Conservation (phyloP, 2,329 filamentous ascomycete genomes). For the Fusarium sp. region DNA sequence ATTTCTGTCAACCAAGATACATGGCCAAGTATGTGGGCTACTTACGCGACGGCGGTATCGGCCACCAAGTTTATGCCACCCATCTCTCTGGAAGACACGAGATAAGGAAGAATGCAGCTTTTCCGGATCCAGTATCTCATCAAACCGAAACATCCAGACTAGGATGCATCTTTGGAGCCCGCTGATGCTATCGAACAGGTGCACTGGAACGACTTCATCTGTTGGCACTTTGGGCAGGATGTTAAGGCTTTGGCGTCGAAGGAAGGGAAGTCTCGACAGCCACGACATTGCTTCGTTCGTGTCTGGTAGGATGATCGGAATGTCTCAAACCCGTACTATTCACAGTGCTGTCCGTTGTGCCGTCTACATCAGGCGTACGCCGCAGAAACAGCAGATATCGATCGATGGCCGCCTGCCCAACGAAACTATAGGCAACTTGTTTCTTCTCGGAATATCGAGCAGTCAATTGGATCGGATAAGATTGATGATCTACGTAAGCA, state of each 20-base stretch:
- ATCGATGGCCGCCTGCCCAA: too few species aligned
- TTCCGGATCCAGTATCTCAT: constrained; percentile 13
- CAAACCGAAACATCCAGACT: constrained; percentile 27
- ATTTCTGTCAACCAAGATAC: not conserved
- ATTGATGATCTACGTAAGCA: not conserved
- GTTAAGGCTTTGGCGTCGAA: not conserved
- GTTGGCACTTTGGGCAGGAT: not conserved
- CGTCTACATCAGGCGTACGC: not conserved
- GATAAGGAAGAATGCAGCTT: constrained; percentile 7
- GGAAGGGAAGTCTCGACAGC: not conserved
- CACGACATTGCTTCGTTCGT: not conserved
- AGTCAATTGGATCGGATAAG: not conserved
- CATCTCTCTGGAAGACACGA: constrained; percentile 1
- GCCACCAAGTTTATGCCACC: constrained; percentile 22
- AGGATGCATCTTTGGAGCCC: constrained; percentile 15
- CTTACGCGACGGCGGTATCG: constrained; percentile 19
- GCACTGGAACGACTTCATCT: constrained; percentile 27
- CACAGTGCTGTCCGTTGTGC: not conserved
- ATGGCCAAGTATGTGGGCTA: rapidly evolving
- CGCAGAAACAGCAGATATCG: not conserved
- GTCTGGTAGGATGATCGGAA: not conserved
- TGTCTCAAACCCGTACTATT: not conserved
- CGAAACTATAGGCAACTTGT: not conserved
- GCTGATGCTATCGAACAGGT: constrained; percentile 21
- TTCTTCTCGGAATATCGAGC: not conserved